Conservation (phyloP, 2,329 filamentous ascomycete species). For the Daldinia sp. region DNA sequence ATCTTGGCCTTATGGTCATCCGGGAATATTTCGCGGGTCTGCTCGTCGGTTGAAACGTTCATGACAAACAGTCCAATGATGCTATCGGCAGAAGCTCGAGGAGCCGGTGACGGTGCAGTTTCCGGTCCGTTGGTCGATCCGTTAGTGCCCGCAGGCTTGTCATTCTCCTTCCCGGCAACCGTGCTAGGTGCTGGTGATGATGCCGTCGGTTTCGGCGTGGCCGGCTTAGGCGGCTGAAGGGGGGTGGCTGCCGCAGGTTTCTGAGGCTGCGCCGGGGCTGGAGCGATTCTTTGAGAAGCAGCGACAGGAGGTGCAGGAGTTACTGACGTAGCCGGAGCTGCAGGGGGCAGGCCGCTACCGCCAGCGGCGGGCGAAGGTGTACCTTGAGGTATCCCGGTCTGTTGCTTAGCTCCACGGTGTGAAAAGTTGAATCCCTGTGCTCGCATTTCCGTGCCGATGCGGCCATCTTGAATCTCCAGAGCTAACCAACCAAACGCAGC, state of each 20-base stretch:
- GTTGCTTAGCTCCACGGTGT: conserved; percentile 87
- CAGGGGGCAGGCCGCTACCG: conserved; percentile 44
- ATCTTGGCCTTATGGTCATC: conserved; percentile 87
- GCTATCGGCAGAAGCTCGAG: conserved; percentile 68
- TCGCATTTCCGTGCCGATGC: conserved; percentile 98
- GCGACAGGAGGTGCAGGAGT: conserved; percentile 42
- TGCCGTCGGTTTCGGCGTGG: conserved; percentile 55
- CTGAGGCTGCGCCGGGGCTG: conserved; percentile 48
- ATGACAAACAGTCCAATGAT: conserved; percentile 90
- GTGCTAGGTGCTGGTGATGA: conserved; percentile 50
- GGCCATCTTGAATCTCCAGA: conserved; percentile 91
- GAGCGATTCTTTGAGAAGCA: conserved; percentile 49
- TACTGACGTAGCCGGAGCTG: conserved; percentile 32
- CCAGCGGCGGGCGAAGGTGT: conserved; percentile 50
- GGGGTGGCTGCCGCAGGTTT: conserved; percentile 57
- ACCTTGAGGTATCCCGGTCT: conserved; percentile 50
- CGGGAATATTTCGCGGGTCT: conserved; percentile 80
- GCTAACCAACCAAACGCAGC: conserved; percentile 97
- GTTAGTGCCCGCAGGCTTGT: conserved; percentile 63
- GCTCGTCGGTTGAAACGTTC: conserved; percentile 83
- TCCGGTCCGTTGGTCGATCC: conserved; percentile 63
- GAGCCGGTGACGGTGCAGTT: conserved; percentile 63
- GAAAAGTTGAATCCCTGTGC: conserved; percentile 99
- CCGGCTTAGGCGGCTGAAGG: conserved; percentile 54
- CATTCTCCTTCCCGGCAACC: conserved; percentile 58